Base-by-base conservation (phyloP, 495 filamentous ascomycete genomes). In the Penicillium mononematosum region DNA sequence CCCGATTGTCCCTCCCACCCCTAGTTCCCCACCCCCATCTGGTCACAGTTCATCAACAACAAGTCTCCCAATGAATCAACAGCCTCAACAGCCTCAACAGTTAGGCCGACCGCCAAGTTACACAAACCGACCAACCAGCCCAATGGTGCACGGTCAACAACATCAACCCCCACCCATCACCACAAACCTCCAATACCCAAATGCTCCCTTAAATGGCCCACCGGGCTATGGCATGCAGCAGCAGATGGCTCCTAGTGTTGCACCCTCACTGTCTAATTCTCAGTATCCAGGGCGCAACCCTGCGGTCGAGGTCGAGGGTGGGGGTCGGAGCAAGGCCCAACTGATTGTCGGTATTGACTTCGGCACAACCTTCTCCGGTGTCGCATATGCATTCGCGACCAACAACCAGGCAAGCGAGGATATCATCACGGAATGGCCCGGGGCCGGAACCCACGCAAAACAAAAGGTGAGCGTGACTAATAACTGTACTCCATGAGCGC, bases 361-460 rank as follows among this genome's bases (percentile, higher is more conserved):
- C 57, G 88, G 88, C 45, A 91, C 88, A 3, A 91, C 88, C 11
- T 91, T 91, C 64, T 89, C 87, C 5, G 88, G 88, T 62, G 88
- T 91, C 58, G 88, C 88, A 41, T 91, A 88, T 66, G 88, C 88
- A 14, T 90, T 91, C 70, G 87, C 86, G 56, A 89, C 87, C 42
- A 88, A 90, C 65, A 88, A 82, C 52, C 88, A 91, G 63, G 84
- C 84, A 12, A 83, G 87, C 55, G 88, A 90, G 69, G 88, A 89
- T 67, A 89, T 90, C 59, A 89, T 90, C 60, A 88, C 87, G 3
- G 87, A 90, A 70, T 90, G 87, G 87, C 88, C 88, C 7, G 88
- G 87, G 38, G 85, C 88, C 2, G 87, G 87, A 44, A 89, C 88
- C 53, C 83, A 88, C 64, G 88, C 88, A 27, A 90, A 89, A 62